Base-by-base conservation (phyloP, 805 yeast genomes). In the Babjeviella inositovora region DNA sequence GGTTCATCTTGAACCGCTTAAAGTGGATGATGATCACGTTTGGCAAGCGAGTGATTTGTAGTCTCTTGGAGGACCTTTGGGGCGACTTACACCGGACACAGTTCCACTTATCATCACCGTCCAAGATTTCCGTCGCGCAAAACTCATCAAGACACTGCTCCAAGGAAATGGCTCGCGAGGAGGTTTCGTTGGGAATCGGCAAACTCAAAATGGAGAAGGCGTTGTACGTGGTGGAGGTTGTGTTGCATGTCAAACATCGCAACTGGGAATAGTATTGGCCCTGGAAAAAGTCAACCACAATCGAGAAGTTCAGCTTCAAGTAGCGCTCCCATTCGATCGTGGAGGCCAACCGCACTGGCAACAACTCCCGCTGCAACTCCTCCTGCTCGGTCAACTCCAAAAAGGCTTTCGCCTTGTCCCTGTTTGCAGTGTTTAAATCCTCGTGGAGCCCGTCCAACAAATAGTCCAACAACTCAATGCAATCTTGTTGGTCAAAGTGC, bases 291-390 rank as follows among this genome's bases (percentile, higher is more conserved):
- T 79, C 85, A 3, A 79, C 90, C 13, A 85, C 62, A 2, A 73
- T 59, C 18, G 94, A 81, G 32, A 74, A 71, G 40, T 85, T 82
- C 11, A 79, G 62, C 28, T 70, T 71, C 26, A 81, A 50, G 41
- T 82, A 82, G 27, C 92, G 53, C 38, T 80, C 93, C 97, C 97
- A 85, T 41, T 85, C 95, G 23, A 82, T 67, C 0, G 90, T 66
- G 1, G 93, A 72, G 0, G 93, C 95, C 13, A 77, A 54, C 27
- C 94, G 57, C 3, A 82, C 58, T 1, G 92, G 76, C 37, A 81
- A 46, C 14, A 47, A 47, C 39, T 85, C 97, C 20, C 95, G 55
- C 9, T 60, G 50, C 17, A 54, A 53, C 39, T 84, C 95, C 31
- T 84, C 90, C 24, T 64, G 71, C 23, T 66, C 70, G 8, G 72